Conservation (phyloP, 805 yeast species). For the Isabelozyma pseudorhagii region DNA sequence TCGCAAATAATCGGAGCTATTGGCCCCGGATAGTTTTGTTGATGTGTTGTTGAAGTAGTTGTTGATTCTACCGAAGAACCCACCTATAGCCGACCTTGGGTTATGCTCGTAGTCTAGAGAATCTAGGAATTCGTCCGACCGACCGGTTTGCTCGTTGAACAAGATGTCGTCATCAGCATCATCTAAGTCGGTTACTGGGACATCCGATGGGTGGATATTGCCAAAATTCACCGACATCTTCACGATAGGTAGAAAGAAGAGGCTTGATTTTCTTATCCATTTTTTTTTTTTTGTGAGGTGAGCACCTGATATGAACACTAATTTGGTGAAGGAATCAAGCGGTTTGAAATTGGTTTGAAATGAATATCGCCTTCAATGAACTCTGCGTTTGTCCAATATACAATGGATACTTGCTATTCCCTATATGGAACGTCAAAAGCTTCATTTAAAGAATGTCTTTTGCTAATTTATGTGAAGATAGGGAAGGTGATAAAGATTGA, state of each 20-base stretch:
- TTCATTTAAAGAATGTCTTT: too few species aligned
- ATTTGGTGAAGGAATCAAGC: too few species aligned
- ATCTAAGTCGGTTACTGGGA: constrained; percentile 57
- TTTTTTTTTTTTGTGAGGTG: too few species aligned
- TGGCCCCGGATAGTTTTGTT: not conserved
- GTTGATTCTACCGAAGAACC: not conserved
- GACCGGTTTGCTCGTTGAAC: constrained; percentile 13
- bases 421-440: too few species aligned
- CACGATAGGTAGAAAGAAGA: not conserved
- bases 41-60: not conserved
- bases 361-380: too few species aligned
- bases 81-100: not conserved
- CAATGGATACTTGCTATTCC: too few species aligned
- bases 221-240: constrained; percentile 18
- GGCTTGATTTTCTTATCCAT: not conserved
- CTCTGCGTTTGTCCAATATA: too few species aligned
- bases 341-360: too few species aligned
- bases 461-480: too few species aligned
- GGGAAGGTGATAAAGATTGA: too few species aligned
- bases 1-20: not conserved
- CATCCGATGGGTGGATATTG: constrained; percentile 41
- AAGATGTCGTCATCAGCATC: constrained; percentile 35
- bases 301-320: too few species aligned
- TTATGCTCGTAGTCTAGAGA: constrained; percentile 20
- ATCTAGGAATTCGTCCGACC: constrained; percentile 12